These are phyloP conservation scores for Parastagonospora avenae DNA, from an alignment of 2,329 filamentous ascomycete genomes.

Conservation along the genomic window DNA sequence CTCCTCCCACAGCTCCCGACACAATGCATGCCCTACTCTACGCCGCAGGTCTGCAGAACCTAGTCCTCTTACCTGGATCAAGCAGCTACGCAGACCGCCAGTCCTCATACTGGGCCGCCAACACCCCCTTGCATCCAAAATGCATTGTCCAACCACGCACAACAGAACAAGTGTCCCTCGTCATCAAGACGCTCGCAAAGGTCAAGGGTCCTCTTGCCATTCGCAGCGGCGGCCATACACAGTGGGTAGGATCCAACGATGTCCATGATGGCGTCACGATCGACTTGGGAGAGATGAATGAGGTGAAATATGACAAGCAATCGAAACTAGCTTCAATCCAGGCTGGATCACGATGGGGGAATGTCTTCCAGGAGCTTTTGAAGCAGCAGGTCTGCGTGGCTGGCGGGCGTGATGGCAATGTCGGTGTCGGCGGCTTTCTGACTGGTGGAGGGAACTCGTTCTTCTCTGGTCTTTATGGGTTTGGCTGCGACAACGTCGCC, in stretches of 20 bases:
- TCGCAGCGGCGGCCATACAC: constrained; percentile 29
- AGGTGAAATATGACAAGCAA: constrained; percentile 13
- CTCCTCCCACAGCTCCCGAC: no score
- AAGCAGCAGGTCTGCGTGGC: constrained; percentile 16
- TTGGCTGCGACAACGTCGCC: constrained; percentile 26
- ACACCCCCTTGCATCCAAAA: constrained; percentile 17
- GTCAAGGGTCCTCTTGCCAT: constrained; percentile 20
- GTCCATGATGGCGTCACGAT: constrained; percentile 39
- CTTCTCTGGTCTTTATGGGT: constrained; percentile 12
- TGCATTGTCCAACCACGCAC: constrained; percentile 28
- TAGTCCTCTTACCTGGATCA: constrained; percentile 8
- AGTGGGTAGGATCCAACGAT: constrained; percentile 31
- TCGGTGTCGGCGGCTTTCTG: constrained; percentile 35
- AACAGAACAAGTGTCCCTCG: constrained; percentile 20
- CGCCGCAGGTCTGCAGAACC: background rate
- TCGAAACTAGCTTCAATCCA: constrained; percentile 23
- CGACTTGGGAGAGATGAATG: constrained; percentile 31
- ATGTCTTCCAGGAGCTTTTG: constrained; percentile 42
- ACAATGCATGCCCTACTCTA: no score
- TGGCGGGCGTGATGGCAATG: constrained; percentile 32
- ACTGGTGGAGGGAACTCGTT: constrained; percentile 30
- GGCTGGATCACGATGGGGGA: constrained; percentile 37
- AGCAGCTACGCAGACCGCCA: constrained; percentile 10
- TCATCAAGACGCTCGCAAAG: constrained; percentile 14
- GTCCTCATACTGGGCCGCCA: constrained; percentile 17